phyloP scores from a whole-genome alignment of 331 rosid genomes.

The Stylosanthes scabra region DNA sequence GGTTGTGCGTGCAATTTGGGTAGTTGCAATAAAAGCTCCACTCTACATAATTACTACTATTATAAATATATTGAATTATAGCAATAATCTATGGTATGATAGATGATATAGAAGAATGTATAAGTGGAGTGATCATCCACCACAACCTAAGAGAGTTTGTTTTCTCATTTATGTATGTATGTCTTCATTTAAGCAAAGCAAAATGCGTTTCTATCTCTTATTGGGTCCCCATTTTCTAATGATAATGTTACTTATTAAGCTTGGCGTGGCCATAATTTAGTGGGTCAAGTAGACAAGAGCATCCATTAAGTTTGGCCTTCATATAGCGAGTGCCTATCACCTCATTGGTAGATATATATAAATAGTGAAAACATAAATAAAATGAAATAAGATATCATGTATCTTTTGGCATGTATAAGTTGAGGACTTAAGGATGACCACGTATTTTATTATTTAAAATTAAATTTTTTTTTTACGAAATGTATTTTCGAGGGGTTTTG shows the following conservation, averaged over 20 bases:
- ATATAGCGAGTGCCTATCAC: too few species aligned
- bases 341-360: too few species aligned
- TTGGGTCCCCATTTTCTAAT: neutral
- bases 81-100: too few species aligned
- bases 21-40: conserved; percentile 2
- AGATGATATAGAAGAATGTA: too few species aligned
- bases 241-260: neutral
- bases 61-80: too few species aligned
- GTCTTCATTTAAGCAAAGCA: neutral
- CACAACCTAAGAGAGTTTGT: neutral
- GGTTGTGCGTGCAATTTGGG: neutral
- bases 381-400: too few species aligned
- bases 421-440: too few species aligned
- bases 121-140: conserved; percentile 9
- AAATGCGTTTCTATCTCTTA: neutral
- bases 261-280: neutral
- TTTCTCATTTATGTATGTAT: conserved; percentile 4
- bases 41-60: neutral
- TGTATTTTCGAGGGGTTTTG: too few species aligned
- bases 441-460: too few species aligned
- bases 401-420: too few species aligned
- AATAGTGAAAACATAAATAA: too few species aligned
- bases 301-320: neutral
- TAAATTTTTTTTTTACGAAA: too few species aligned
- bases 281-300: neutral